Base-by-base conservation (phyloP, 305 asterid species). In the Coffea humblotiana region DNA sequence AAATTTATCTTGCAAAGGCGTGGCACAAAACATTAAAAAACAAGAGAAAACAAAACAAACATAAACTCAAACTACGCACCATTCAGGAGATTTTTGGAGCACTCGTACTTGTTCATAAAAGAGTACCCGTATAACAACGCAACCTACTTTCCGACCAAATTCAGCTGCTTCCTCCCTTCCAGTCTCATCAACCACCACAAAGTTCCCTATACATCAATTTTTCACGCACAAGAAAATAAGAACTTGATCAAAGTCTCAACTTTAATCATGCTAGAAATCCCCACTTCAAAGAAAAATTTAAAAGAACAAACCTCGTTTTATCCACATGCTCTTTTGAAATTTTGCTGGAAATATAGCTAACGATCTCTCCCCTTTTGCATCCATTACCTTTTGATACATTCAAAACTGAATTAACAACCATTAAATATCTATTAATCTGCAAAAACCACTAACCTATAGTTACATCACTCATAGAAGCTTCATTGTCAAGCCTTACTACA, bases 281-380 rank as follows among this genome's bases (percentile, higher is more conserved):
- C 35, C 63, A 48, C 29, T 43, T 71, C 40, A 47, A 80, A 74
- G 12, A 3, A 76, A 21, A 80, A 48, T 66, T 47, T 32, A 43
- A 75, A 32, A 67, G 61, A 80, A 54, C 80, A 45, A 56, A 90
- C 94, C 99, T 86, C 91, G 84, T 87, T 93, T 95, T 23, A 90
- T 93, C 98, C 97, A 92, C 98, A 92, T 91, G 89, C 94, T 92
- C 81, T 90, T 95, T 78, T 92, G 97, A 82, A 93, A 95, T 83
- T 92, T 95, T 11, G 98, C 95, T 49, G 97, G 98, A 82, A 95
- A 93, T 49, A 90, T 84, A 71, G 97, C 96, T 64, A 95, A 74
- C 63, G 89, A 81, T 74, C 86, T 92, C 80, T 90, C 79, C 10
- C 96, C 96, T 76, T 88, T 90, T 13, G 88, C 80, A 67, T 93